phyloP scores from a whole-genome alignment of 768 basidiomycete species.

The Podaxis mareebaensis region DNA sequence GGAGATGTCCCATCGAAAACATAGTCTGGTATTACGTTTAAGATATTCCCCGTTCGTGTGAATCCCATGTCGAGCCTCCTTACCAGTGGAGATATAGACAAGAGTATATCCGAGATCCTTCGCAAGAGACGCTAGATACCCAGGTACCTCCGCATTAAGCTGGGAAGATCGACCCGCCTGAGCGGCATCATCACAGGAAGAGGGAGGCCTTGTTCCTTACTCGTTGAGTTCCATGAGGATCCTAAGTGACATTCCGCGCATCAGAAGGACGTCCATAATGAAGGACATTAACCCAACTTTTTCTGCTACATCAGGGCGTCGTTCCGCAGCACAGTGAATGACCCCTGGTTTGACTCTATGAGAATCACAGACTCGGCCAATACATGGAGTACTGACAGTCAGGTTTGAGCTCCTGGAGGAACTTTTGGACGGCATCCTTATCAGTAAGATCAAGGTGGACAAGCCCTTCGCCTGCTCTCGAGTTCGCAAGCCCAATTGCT shows the following conservation, averaged over 20 bases:
- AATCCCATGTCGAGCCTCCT: slow-evolving; percentile 14
- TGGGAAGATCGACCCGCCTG: slow-evolving; percentile 28
- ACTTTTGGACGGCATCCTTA: slow-evolving; percentile 47
- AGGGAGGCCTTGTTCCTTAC: slow-evolving; percentile 36
- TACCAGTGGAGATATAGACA: slow-evolving; percentile 91
- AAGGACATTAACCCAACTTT: slow-evolving; percentile 49
- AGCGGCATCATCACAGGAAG: not conserved
- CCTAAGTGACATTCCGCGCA: slow-evolving; percentile 34
- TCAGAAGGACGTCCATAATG: slow-evolving; percentile 10
- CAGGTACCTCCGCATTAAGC: slow-evolving; percentile 83
- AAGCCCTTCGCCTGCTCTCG: slow-evolving; percentile 56
- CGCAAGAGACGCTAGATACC: slow-evolving; percentile 67
- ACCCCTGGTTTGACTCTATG: slow-evolving; percentile 52
- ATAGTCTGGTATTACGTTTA: slow-evolving; percentile 60
- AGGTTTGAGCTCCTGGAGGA: slow-evolving; percentile 61
- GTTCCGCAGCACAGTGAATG: slow-evolving; percentile 94
- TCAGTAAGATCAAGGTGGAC: slow-evolving; percentile 70
- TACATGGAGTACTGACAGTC: slow-evolving; percentile 53
- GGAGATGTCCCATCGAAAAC: slow-evolving; percentile 95
- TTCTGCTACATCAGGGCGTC: slow-evolving; percentile 91
- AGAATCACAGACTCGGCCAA: not conserved
- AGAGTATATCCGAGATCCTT: slow-evolving; percentile 63
- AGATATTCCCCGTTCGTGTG: not conserved
- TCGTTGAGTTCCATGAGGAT: slow-evolving; percentile 66
- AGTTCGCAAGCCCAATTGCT: slow-evolving; percentile 73